Conservation (phyloP, 2,329 filamentous ascomycete species). For the Septoria linicola region DNA sequence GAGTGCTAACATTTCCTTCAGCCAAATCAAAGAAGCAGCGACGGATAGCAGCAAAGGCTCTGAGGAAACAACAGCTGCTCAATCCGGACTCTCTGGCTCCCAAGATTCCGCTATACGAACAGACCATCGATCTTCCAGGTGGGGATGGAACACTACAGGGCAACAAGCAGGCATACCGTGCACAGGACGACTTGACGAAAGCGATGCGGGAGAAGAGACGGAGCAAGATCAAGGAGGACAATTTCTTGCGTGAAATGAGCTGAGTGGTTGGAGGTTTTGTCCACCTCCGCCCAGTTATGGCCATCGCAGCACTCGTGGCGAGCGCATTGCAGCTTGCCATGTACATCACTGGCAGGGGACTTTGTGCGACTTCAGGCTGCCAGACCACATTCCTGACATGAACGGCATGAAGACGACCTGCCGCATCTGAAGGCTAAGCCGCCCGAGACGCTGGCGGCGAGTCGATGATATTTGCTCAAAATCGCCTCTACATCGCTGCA, state of each 20-base stretch:
- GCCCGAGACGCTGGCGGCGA: too few relatives aligned
- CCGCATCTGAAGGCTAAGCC: too few relatives aligned
- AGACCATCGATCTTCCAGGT: slow-evolving; percentile 70
- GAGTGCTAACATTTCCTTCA: slow-evolving; percentile 37
- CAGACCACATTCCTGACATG: too few relatives aligned
- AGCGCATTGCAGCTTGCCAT: too few relatives aligned
- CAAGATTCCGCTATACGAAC: slow-evolving; percentile 72
- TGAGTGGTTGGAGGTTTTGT: slow-evolving; percentile 28
- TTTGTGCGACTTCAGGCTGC: too few relatives aligned
- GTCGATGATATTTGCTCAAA: too few relatives aligned
- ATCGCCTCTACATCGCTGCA: too few relatives aligned
- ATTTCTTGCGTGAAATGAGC: slow-evolving; percentile 78
- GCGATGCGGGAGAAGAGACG: slow-evolving; percentile 73
- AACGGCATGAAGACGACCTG: too few relatives aligned
- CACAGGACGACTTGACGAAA: slow-evolving; percentile 64
- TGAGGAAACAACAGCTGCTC: slow-evolving; percentile 61
- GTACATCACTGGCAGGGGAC: too few relatives aligned
- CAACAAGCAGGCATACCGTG: slow-evolving; percentile 47
- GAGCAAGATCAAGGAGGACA: slow-evolving; percentile 76
- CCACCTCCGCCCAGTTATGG: too few relatives aligned
- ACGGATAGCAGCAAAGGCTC: slow-evolving; percentile 66
- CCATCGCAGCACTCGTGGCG: too few relatives aligned
- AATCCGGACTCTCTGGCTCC: slow-evolving; percentile 62
- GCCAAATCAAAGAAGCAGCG: slow-evolving; percentile 85
- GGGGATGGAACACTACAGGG: slow-evolving; percentile 51